These are phyloP conservation scores for Hordeum vulgare DNA, from an alignment of 176 grass and related monocot species.

Conservation along the genomic window MorexV3_pseudomolecules_assembly NC_058523.1:130897475-130897974, in stretches of 20 bases:
- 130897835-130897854: not conserved
- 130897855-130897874: not conserved
- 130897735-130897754: not conserved
- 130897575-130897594: too few species aligned
- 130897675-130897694: too few species aligned
- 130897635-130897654: not conserved
- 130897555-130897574: not conserved
- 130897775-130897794: not conserved
- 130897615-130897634: not conserved
- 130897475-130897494: too few species aligned
- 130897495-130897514: too few species aligned
- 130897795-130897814: not conserved
- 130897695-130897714: too few species aligned
- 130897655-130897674: not conserved
- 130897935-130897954: not conserved
- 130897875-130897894: not conserved
- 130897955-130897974: constrained; percentile 34
- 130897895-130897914: not conserved
- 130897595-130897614: not conserved
- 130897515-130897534: not conserved
- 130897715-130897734: too few species aligned
- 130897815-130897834: not conserved
- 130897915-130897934: not conserved
- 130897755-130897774: not conserved
- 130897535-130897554: not conserved